Conservation (phyloP, 192 early-diverging fungal genomes). For the Linnemannia zychae region DNA sequence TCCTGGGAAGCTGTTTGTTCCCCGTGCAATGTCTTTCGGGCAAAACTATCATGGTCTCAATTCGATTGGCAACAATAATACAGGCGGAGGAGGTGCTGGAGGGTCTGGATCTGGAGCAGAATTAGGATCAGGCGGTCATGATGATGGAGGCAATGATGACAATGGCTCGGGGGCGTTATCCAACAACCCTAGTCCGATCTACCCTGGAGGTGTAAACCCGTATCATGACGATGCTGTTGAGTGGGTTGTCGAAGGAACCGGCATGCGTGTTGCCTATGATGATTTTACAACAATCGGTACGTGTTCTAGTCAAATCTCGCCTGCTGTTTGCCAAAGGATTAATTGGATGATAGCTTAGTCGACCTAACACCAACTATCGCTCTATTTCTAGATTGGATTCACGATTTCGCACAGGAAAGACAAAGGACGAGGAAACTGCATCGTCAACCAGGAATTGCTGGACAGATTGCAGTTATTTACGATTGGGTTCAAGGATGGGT, state of each 20-base stretch:
- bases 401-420: conserved; percentile 89
- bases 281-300: conserved; percentile 76
- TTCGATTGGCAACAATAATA: conserved; percentile 8
- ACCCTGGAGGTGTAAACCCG: conserved; percentile 44
- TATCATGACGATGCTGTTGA: conserved; percentile 58
- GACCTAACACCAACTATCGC: neutral
- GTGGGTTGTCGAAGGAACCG: conserved; percentile 61
- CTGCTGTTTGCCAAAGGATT: neutral
- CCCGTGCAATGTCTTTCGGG: conserved; percentile 17
- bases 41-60: neutral
- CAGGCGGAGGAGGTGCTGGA: neutral
- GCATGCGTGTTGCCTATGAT: conserved; percentile 61
- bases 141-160: neutral
- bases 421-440: conserved; percentile 73
- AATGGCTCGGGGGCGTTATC: conserved; percentile 7
- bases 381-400: conserved; percentile 82
- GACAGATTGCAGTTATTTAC: conserved; percentile 71
- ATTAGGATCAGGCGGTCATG: neutral
- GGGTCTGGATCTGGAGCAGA: neutral
- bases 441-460: conserved; percentile 66
- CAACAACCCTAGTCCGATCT: conserved; percentile 32
- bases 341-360: neutral
- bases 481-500: conserved; percentile 92
- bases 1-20: conserved; percentile 33
- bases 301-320: neutral